Conservation (phyloP, 2,329 filamentous ascomycete genomes). For the Pseudocercospora pini-densiflorae region DNA sequence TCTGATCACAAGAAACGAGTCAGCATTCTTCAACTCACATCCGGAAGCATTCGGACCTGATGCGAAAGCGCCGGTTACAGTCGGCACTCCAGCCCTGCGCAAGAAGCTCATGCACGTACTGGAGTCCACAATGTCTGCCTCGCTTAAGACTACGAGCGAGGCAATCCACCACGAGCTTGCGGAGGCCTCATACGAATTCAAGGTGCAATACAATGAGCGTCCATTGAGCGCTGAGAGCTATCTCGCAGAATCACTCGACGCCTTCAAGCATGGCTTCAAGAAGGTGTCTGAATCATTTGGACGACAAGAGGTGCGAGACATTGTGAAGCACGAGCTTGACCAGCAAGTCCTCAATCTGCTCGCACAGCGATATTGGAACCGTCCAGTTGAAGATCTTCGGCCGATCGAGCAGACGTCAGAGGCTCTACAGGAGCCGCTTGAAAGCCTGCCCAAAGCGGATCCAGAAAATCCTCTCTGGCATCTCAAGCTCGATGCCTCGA, state of each 20-base stretch:
- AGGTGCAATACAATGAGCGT: slow-evolving; percentile 98
- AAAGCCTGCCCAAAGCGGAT: slow-evolving; percentile 83
- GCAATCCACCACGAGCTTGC: slow-evolving; percentile 94
- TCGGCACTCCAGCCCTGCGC: slow-evolving; percentile 83
- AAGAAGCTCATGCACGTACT: slow-evolving; percentile 98
- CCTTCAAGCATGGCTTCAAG: slow-evolving; percentile 98
- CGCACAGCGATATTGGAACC: slow-evolving; percentile 96
- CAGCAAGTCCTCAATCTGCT: slow-evolving; percentile 93
- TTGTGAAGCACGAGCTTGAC: slow-evolving; percentile 90
- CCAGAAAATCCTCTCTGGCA: slow-evolving; percentile 89
- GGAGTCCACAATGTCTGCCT: slow-evolving; percentile 95
- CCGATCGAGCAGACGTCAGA: slow-evolving; percentile 42
- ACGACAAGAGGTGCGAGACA: slow-evolving; percentile 81
- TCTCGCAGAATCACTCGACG: slow-evolving; percentile 89
- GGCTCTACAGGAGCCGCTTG: slow-evolving; percentile 36
- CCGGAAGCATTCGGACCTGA: slow-evolving; percentile 77
- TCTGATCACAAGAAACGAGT: slow-evolving; percentile 86
- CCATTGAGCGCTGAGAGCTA: slow-evolving; percentile 95
- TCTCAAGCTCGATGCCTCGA: slow-evolving; percentile 89
- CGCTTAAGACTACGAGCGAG: slow-evolving; percentile 84
- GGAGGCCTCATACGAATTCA: slow-evolving; percentile 97
- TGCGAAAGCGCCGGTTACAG: slow-evolving; percentile 64
- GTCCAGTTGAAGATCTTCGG: slow-evolving; percentile 83
- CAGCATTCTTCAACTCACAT: slow-evolving; percentile 82
- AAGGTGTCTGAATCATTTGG: slow-evolving; percentile 90